phyloP scores from a whole-genome alignment of 345 rosid genomes.

The Eucalyptus camaldulensis region DNA sequence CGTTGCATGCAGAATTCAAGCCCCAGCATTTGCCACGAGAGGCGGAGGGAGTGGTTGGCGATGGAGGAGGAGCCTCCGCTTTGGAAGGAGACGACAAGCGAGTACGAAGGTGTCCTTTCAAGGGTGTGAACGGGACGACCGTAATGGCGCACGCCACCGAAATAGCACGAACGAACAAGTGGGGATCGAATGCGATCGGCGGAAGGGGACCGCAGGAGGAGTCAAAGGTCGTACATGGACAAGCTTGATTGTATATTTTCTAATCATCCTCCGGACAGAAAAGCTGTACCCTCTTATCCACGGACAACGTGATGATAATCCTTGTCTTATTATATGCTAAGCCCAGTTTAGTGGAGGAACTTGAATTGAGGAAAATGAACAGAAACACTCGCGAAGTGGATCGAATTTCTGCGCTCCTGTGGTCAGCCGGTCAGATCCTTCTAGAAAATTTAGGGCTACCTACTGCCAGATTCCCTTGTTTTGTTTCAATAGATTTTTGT shows the following conservation, averaged over 20 bases:
- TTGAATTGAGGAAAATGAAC: not conserved
- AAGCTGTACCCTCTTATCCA: not conserved
- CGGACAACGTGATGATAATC: not conserved
- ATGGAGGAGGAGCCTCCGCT: not conserved
- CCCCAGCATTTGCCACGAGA: not conserved
- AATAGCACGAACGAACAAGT: not conserved
- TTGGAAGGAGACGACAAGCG: not conserved
- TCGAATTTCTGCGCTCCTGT: not conserved
- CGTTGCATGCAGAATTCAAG: not conserved
- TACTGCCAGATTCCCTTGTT: not conserved
- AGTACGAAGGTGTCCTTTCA: not conserved
- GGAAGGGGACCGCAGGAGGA: not conserved
- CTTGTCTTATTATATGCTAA: not conserved
- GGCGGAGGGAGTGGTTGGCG: not conserved
- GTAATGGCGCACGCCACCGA: not conserved
- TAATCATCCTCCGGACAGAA: not conserved
- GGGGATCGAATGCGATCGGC: not conserved
- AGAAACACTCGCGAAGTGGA: not conserved
- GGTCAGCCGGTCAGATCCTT: not conserved
- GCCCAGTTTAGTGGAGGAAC: not conserved
- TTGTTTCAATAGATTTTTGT: not conserved
- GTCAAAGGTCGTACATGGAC: not conserved
- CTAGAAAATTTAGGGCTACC: not conserved
- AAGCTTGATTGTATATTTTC: not conserved
- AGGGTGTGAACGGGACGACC: not conserved